Evolutionary conservation across 768 basidiomycete genomes (phyloP).

Genomic region (Candolleomyces aberdarensis): DNA sequence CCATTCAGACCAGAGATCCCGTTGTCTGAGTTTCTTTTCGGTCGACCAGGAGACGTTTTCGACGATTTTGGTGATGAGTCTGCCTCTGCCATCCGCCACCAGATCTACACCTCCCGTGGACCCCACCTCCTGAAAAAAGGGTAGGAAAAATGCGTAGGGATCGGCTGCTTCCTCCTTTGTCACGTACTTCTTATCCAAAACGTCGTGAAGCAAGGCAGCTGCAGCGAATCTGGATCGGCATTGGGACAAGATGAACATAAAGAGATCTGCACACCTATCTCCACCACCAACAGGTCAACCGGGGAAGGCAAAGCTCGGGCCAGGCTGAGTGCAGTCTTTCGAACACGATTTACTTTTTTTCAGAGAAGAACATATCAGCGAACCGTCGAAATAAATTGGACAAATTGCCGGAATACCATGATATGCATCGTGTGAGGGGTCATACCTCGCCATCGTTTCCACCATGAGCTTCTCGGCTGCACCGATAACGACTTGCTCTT

Average conservation of each 20-base stretch:
- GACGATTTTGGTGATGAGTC: conserved; percentile 55
- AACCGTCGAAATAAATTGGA: background rate
- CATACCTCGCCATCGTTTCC: conserved; percentile 72
- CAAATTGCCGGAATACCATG: conserved; percentile 51
- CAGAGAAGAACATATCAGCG: background rate
- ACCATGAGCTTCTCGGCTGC: conserved; percentile 69
- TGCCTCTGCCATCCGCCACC: conserved; percentile 57
- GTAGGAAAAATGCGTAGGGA: conserved; percentile 63
- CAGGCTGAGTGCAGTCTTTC: conserved; percentile 69
- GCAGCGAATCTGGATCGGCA: conserved; percentile 10
- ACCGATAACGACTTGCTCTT: conserved; percentile 50
- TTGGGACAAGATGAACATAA: background rate
- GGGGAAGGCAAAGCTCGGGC: conserved; percentile 46
- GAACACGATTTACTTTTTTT: conserved; percentile 70
- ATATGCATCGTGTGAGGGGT: conserved; percentile 76
- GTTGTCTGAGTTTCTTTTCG: conserved; percentile 63
- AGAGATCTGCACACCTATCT: conserved; percentile 43
- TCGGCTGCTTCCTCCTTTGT: conserved; percentile 52
- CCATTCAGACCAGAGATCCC: conserved; percentile 60
- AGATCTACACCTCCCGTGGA: conserved; percentile 48
- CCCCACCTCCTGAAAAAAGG: conserved; percentile 54
- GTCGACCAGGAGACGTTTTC: conserved; percentile 86
- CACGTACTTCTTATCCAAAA: conserved; percentile 84
- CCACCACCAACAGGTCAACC: conserved; percentile 74
- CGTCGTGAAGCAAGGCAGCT: conserved; percentile 87